Conservation (phyloP, 768 basidiomycete genomes). For the Lepiota venenata region DNA sequence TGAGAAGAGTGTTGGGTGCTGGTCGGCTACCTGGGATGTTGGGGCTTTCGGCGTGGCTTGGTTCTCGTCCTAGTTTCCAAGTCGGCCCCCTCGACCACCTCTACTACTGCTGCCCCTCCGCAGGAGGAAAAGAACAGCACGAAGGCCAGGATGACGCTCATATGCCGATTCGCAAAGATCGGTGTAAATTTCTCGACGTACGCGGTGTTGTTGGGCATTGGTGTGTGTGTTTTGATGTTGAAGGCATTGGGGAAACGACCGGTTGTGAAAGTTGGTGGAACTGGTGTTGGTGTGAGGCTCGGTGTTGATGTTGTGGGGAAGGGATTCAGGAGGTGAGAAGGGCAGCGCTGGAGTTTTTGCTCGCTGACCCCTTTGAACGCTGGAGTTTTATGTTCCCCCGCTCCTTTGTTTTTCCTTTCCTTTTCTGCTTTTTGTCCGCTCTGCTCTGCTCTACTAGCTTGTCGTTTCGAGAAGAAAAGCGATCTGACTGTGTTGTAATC, state of each 20-base stretch:
- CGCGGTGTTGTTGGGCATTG: not conserved
- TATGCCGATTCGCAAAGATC: not conserved
- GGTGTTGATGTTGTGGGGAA: not conserved
- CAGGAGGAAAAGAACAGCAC: not conserved
- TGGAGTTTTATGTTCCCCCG: too few relatives aligned
- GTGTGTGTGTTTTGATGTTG: not conserved
- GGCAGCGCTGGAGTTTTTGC: too few relatives aligned
- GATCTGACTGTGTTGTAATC: too few relatives aligned
- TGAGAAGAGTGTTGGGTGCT: not conserved
- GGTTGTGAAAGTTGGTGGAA: not conserved
- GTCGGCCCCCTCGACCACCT: not conserved
- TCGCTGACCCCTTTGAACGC: too few relatives aligned
- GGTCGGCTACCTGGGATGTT: constrained; percentile 4
- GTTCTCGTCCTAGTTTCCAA: not conserved
- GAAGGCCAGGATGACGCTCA: not conserved
- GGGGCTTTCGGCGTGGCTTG: constrained; percentile 3
- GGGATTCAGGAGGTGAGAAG: not conserved
- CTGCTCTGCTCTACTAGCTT: too few relatives aligned
- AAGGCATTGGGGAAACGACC: not conserved
- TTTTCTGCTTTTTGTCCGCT: too few relatives aligned
- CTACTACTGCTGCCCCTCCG: not conserved
- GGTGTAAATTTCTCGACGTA: not conserved
- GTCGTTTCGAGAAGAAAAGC: too few relatives aligned
- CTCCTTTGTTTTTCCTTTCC: too few relatives aligned
- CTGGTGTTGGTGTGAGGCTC: not conserved